These are phyloP conservation scores for Tillandsia leiboldiana DNA, from an alignment of 176 grass and related monocot genomes.

Conservation along the genomic window DNA sequence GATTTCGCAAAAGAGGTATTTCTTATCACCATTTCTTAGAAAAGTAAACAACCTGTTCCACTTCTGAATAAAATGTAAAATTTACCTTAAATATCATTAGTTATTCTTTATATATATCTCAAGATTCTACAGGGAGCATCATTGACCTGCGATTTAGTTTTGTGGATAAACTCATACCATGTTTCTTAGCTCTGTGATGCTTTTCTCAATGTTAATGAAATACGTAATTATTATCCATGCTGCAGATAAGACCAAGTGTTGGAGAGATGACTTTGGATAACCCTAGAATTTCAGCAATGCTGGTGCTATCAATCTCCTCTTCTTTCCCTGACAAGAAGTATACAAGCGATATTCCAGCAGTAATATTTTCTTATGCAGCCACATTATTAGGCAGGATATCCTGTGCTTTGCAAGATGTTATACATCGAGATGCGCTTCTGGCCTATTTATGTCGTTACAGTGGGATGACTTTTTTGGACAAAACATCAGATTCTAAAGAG, in stretches of 20 bases:
- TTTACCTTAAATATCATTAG: background rate
- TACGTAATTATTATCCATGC: background rate
- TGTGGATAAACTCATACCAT: no score
- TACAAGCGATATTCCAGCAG: constrained; percentile 41
- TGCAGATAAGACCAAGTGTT: constrained; percentile 48
- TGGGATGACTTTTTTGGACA: constrained; percentile 40
- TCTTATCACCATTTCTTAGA: background rate
- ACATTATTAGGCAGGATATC: constrained; percentile 53
- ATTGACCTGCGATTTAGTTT: no score
- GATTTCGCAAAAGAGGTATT: constrained; percentile 76
- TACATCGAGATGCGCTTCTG: constrained; percentile 46
- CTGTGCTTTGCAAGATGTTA: constrained; percentile 33
- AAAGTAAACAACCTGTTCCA: background rate
- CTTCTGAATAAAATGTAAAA: background rate
- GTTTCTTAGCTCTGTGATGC: no score
- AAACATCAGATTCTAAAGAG: constrained; percentile 14
- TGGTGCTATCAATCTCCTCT: constrained; percentile 61
- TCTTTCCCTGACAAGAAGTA: constrained; percentile 39
- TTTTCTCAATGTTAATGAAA: background rate
- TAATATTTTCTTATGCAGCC: constrained; percentile 65
- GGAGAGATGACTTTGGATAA: constrained; percentile 68
- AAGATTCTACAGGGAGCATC: background rate
- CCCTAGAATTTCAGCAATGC: constrained; percentile 43
- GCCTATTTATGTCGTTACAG: constrained; percentile 37
- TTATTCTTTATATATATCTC: background rate